A percentile compares a stretch with the other conserved stretches of the same genome.
Conservation (phyloP, 345 rosid genomes). For the Salix arbutifolia region DNA sequence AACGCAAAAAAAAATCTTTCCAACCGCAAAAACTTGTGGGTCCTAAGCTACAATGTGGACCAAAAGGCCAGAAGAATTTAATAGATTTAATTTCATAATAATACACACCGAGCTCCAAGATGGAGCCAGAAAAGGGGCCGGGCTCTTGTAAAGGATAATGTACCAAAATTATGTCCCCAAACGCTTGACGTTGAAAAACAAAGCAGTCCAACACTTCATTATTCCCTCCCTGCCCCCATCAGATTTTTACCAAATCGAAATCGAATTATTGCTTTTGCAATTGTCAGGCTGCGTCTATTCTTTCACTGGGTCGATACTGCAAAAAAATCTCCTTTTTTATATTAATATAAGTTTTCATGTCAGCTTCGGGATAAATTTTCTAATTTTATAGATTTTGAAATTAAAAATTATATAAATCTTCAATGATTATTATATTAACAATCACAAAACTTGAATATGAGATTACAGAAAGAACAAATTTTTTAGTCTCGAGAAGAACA, state of each 20-base stretch:
- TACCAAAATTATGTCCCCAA: neutral
- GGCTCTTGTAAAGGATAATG: neutral
- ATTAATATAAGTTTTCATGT: no score
- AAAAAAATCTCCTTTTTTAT: no score
- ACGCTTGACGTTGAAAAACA: neutral
- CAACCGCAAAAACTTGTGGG: no score
- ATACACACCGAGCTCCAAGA: neutral
- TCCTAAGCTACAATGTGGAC: neutral
- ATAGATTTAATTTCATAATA: neutral
- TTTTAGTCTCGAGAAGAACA: accelerated
- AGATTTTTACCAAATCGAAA: slow-evolving; percentile 6
- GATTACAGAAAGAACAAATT: no score
- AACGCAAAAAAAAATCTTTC: no score
- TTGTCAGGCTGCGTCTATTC: neutral
- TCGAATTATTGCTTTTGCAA: neutral
- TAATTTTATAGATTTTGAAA: no score
- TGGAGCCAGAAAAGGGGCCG: neutral
- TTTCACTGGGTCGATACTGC: no score
- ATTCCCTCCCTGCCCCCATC: slow-evolving; percentile 21
- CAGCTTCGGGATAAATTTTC: no score
- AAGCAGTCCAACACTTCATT: neutral
- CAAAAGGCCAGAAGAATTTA: neutral
- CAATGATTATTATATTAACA: no score
- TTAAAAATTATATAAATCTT: accelerated
- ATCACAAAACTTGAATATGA: accelerated